Evolutionary conservation across 192 early-diverging fungal species (phyloP), one percentile per base, ranked within the genome.

Genomic region (Backusella sp.): DNA sequence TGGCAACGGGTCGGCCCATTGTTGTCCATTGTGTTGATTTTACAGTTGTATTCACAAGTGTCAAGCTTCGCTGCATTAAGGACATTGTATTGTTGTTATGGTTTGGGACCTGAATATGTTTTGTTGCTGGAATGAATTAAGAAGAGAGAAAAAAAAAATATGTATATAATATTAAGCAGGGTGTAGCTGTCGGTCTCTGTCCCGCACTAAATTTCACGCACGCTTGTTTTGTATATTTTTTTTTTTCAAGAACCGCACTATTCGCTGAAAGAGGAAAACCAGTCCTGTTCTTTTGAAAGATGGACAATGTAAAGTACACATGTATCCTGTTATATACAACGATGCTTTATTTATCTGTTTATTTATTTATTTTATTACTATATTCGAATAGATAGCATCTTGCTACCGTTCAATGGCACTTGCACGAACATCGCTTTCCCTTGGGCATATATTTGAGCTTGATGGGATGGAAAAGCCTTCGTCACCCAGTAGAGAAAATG

Each of bases 351-450:
- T 17, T 53, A 19, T 21, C 21, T 19, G 6, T 53, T 53, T 53
- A 52, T 52, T 49, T 56, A 7, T 53, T 49, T 53, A 7, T 19
- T 53, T 53, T 53, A 44, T 17, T 21, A n/a, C 11, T 62, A n/a
- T 62, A 4, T 62, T 62, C 26, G 26, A 11, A 12, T 23, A 59
- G 11, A 62, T 62, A 14, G 23, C 1, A 12, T 28, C 11, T 32
- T 2, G 12, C 23, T 62, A 62, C 26, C 56, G 56, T 28, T 28
- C 23, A 14, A 69, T 69, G 8, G 68, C 34, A 39, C 68, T 69
- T 37, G 68, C 68, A 41, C 68, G 34, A 37, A 69, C 68, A 41
- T 69, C 68, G 19, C 68, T 69, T 41, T 69, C 68, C 21, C 68
- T 69, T 37, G 68, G 68, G 3, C 68, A 69, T 62, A 62, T 28